Evolutionary conservation across 2,329 filamentous ascomycete species (phyloP).

Genomic region (Ceratocystis colombiana): DNA sequence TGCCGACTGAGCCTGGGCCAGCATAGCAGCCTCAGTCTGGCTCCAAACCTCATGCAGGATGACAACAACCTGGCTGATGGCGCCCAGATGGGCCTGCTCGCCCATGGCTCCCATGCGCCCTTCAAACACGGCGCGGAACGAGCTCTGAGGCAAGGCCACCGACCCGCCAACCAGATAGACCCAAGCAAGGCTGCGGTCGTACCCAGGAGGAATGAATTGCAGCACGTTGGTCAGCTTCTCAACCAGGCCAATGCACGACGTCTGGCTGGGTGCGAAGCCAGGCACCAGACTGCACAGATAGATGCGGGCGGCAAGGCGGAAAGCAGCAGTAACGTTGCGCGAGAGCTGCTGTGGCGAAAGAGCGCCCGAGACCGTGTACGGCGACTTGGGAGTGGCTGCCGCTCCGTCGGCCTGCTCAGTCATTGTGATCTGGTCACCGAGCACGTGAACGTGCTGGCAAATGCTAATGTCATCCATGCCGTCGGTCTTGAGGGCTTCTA

Average conservation of each 20-base stretch:
- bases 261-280: slow-evolving; percentile 66
- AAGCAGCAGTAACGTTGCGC: slow-evolving; percentile 80
- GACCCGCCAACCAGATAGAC: slow-evolving; percentile 81
- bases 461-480: slow-evolving; percentile 78
- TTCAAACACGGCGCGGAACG: slow-evolving; percentile 68
- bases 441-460: slow-evolving; percentile 79
- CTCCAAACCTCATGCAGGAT: slow-evolving; percentile 78
- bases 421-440: slow-evolving; percentile 74
- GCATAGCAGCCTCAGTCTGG: slow-evolving; percentile 52
- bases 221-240: slow-evolving; percentile 67
- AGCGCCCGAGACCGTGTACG: slow-evolving; percentile 57
- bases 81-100: slow-evolving; percentile 67
- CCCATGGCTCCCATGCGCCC: slow-evolving; percentile 66
- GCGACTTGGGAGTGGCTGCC: slow-evolving; percentile 31
- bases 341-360: slow-evolving; percentile 74
- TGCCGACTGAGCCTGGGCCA: slow-evolving; percentile 33
- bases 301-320: slow-evolving; percentile 84
- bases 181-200: slow-evolving; percentile 86
- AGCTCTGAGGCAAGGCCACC: slow-evolving; percentile 59
- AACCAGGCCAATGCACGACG: slow-evolving; percentile 65
- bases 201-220: slow-evolving; percentile 74
- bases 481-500: slow-evolving; percentile 75
- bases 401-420: slow-evolving; percentile 58
- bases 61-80: slow-evolving; percentile 70
- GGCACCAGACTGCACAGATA: slow-evolving; percentile 95